A percentile compares a stretch with the other conserved stretches of the same genome.
These are phyloP conservation scores for Podospora australis DNA, from an alignment of 495 filamentous ascomycete species.

Conservation along the genomic window DNA sequence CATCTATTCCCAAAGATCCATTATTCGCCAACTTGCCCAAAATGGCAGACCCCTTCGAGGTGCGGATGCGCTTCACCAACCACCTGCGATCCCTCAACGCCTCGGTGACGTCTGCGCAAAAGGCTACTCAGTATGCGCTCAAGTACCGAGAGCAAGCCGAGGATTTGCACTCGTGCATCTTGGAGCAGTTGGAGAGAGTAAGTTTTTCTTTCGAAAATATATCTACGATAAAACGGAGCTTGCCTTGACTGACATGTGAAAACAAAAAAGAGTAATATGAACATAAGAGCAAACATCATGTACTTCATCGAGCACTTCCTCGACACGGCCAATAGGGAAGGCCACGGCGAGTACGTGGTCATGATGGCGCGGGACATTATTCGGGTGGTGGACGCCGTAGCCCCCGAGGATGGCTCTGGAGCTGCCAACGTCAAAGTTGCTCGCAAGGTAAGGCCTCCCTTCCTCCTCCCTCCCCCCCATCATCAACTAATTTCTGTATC, in stretches of 20 bases:
- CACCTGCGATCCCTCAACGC: conserved; percentile 86
- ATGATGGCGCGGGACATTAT: conserved; percentile 95
- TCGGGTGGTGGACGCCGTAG: conserved; percentile 80
- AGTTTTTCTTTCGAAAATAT: conserved; percentile 8
- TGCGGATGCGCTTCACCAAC: conserved; percentile 90
- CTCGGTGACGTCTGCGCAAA: conserved; percentile 77
- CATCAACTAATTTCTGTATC: not conserved
- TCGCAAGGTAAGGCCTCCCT: conserved; percentile 49
- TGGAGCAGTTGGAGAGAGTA: conserved; percentile 88
- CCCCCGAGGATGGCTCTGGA: conserved; percentile 79
- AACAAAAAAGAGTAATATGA: conserved; percentile 75
- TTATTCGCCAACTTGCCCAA: not conserved
- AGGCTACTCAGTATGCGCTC: conserved; percentile 90
- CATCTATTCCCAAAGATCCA: not conserved
- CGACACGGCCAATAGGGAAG: conserved; percentile 72
- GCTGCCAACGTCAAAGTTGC: conserved; percentile 94
- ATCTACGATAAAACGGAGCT: not conserved
- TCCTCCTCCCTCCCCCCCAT: not conserved
- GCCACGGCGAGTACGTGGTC: conserved; percentile 67
- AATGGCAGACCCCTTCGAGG: conserved; percentile 96
- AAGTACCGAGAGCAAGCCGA: conserved; percentile 90
- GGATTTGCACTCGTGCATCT: conserved; percentile 91
- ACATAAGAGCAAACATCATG: conserved; percentile 96
- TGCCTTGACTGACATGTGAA: conserved; percentile 1
- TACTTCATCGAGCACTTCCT: conserved; percentile 96